Base-by-base conservation (phyloP, 2,329 filamentous ascomycete species). In the Scorias spongiosa region DNA sequence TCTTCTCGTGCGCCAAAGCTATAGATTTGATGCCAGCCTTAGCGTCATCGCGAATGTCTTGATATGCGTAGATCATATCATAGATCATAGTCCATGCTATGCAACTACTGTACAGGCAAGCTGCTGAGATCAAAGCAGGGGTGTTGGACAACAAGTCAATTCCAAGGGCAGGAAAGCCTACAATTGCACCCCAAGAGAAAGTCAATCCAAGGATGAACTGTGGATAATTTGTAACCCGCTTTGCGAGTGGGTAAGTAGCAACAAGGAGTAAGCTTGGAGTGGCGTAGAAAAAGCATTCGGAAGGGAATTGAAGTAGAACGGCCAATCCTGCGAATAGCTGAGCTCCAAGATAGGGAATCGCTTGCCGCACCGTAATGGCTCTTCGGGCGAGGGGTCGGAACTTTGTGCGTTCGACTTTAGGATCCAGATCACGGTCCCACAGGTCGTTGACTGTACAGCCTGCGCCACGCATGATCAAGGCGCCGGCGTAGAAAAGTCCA, bases 41-140 rank as follows among this genome's bases (percentile, higher is more conserved):
- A 48, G 71, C 78, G 57, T 93, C 86, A 54, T 93, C 85, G 56
- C 80, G 80, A 60, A 89, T 81, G 55, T 93, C 86, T 79, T 91
- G 89, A 59, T 93, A 86, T 11, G 86, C 86, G 61, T 93, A 93
- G 29, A 93, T 86, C 77, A 91, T 93, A 60, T 93, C 86, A 61
- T 93, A 93, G 34, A 93, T 65, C 20, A 93, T 73, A 0, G 85
- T 93, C 87, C 87, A 93, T 2, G 84, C 78, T 18, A 91, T 70
- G 53, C 87, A 91, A 38, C 81, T 86, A 10, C 74, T 66, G 58
- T 93, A 93, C 41, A 93, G 66, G 45, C 75, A 75, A 2, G 70
- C 75, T 1, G 83, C 82, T 1, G 81, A 78, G 3, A 71, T 67
- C 46, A 84, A 58, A 2, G 83, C 81, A 1, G 74, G 62, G 17